Conservation (phyloP, 257 asterid species). For the Solanum corneliomulleri region DNA sequence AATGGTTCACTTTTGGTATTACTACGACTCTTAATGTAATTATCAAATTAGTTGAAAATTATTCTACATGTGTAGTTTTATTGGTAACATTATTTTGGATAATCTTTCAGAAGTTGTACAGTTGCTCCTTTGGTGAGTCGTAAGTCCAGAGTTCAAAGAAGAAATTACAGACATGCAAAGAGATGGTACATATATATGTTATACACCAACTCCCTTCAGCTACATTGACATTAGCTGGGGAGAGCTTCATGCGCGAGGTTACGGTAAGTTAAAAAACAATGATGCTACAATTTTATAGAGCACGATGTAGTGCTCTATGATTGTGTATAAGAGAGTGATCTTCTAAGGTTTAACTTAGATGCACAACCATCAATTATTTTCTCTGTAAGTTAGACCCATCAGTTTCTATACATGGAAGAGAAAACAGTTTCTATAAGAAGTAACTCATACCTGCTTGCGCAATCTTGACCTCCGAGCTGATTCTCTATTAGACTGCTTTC, state of each 20-base stretch:
- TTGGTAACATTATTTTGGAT: neutral
- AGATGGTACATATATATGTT: neutral
- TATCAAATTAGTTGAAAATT: neutral
- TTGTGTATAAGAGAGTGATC: neutral
- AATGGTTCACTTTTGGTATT: neutral
- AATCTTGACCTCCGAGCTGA: constrained; percentile 97
- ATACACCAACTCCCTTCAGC: neutral
- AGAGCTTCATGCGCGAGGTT: neutral
- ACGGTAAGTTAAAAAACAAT: neutral
- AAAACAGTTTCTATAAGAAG: neutral
- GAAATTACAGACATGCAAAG: neutral
- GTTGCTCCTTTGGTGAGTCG: neutral
- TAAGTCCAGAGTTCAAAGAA: neutral
- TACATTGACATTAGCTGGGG: neutral
- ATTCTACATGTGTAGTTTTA: neutral
- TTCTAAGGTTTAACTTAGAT: neutral
- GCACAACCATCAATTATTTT: neutral
- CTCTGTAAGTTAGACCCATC: neutral
- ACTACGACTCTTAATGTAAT: neutral
- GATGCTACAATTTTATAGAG: neutral
- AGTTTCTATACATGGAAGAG: neutral
- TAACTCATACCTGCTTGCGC: constrained; percentile 72
- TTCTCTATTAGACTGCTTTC: constrained; percentile 96
- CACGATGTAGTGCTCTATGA: neutral
- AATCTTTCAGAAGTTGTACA: neutral